Conservation (phyloP, 108 stramenopile genomes). For the Seminavis robusta region DNA sequence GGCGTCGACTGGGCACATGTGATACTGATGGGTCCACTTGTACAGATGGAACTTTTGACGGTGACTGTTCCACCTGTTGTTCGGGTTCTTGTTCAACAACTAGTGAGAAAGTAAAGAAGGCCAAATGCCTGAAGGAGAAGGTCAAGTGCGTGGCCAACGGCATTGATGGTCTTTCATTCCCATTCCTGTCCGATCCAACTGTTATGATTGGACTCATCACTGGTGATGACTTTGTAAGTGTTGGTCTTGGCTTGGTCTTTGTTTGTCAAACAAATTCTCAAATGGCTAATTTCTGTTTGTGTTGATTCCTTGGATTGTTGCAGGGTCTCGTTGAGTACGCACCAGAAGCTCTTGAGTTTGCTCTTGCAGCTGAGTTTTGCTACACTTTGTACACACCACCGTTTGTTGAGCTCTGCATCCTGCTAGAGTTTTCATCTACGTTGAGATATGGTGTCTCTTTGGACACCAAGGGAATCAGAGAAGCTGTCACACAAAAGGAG, state of each 20-base stretch:
- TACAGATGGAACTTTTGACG: background rate
- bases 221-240: slow-evolving; percentile 15
- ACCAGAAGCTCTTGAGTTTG: slow-evolving; percentile 15
- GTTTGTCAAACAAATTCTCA: background rate
- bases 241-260: background rate
- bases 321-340: slow-evolving; percentile 16
- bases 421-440: slow-evolving; percentile 9
- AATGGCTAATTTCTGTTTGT: background rate
- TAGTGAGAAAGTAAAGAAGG: background rate
- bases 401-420: slow-evolving; percentile 7
- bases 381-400: slow-evolving; percentile 13
- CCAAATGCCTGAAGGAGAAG: slow-evolving; percentile 18
- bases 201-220: slow-evolving; percentile 11
- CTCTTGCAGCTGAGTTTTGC: slow-evolving; percentile 3
- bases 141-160: slow-evolving; percentile 11
- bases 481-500: slow-evolving; percentile 15
- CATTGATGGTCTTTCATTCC: slow-evolving; percentile 19
- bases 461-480: slow-evolving; percentile 26
- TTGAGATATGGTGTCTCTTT: slow-evolving; percentile 2
- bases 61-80: slow-evolving; percentile 2
- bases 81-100: slow-evolving; percentile 5
- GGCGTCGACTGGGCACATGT: slow-evolving; percentile 1
- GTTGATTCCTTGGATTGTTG: background rate
- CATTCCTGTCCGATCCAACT: slow-evolving; percentile 15
- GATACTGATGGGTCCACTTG: background rate